Base-by-base conservation (phyloP, 164 flowering plant genomes). In the Tetracentron sinense region DNA sequence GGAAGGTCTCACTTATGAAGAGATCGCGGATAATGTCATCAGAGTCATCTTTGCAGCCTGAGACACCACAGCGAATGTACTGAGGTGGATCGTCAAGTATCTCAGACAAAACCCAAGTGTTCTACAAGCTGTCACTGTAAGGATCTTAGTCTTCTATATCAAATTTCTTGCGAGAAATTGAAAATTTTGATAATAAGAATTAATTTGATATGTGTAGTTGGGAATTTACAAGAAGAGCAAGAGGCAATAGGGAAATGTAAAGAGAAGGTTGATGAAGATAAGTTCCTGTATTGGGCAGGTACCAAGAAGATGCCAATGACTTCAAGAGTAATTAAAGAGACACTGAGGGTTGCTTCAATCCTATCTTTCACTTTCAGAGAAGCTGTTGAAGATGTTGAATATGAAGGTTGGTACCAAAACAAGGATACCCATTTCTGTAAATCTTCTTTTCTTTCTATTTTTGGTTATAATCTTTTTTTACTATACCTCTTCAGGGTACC, bases 21-120 rank as follows among this genome's bases (percentile, higher is more conserved):
- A 95, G 62, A 87, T 95, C 3, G 88, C 92, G 0, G 99, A 95
- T 65, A 95, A 95, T 79, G 74, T 95, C 35, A 95, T 95, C 22
- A 97, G 97, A 0, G 99, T 16, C 97, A 95, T 69, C n/a, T n/a
- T n/a, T n/a, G n/a, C n/a, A n/a, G n/a, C n/a, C n/a, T n/a, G n/a
- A n/a, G n/a, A n/a, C n/a, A 95, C 99, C 57, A 95, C 99, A 0
- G 96, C 99, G 42, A 92, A 92, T 54, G 90, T 87, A 3, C 69
- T 95, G 14, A 95, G 97, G 0, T 95, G 99, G 99, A 83, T 85
- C 31, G 42, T 95, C 78, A 95, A 95, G 85, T 95, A 77, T 80
- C 83, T 95, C 0, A 88, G 78, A 5, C 96, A 95, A 44, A 90
- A 92, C 60, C 96, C 88, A 6, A 68, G 69, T 48, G 80, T 90